A percentile compares a stretch with the other conserved stretches of the same genome.
Conservation (phyloP, 805 yeast species). For the Dipodascus albidus region DNA sequence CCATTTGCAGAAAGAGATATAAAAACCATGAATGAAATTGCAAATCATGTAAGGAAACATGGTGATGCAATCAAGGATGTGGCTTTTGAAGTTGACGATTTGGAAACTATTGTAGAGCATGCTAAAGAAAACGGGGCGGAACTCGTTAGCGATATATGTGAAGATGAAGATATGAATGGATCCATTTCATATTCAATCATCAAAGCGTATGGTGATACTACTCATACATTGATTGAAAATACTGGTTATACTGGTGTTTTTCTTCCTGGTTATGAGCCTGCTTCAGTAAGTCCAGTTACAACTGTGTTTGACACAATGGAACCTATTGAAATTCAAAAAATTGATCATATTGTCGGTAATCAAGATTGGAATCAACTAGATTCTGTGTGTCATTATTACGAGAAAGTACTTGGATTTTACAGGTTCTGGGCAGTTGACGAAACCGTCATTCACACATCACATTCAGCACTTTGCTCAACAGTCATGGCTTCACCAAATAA, state of each 20-base stretch:
- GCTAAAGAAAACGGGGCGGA: slow-evolving; percentile 47
- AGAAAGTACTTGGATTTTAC: slow-evolving; percentile 57
- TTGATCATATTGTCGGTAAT: slow-evolving; percentile 80
- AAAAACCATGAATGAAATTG: slow-evolving; percentile 28
- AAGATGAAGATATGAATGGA: slow-evolving; percentile 37
- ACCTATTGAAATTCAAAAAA: slow-evolving; percentile 29
- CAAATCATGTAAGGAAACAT: slow-evolving; percentile 38
- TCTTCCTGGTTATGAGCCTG: slow-evolving; percentile 37
- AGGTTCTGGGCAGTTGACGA: slow-evolving; percentile 83
- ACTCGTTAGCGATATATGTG: slow-evolving; percentile 21
- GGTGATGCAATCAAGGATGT: slow-evolving; percentile 80
- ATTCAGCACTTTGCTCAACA: slow-evolving; percentile 56
- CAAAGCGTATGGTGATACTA: slow-evolving; percentile 46
- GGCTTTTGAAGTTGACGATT: slow-evolving; percentile 49
- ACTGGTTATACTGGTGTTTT: slow-evolving; percentile 30
- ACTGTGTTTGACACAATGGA: slow-evolving; percentile 19
- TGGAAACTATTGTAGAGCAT: slow-evolving; percentile 30
- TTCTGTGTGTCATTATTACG: slow-evolving; percentile 46
- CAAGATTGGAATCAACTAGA: slow-evolving; percentile 60
- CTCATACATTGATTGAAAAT: slow-evolving; percentile 56
- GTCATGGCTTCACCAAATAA: slow-evolving; percentile 68
- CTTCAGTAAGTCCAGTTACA: slow-evolving; percentile 10
- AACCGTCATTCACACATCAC: slow-evolving; percentile 55
- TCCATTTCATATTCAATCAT: slow-evolving; percentile 40
- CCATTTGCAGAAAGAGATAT: slow-evolving; percentile 20